These are phyloP conservation scores for Solidago caesia DNA, from an alignment of 129 eudicot species.

Conservation along the genomic window DNA sequence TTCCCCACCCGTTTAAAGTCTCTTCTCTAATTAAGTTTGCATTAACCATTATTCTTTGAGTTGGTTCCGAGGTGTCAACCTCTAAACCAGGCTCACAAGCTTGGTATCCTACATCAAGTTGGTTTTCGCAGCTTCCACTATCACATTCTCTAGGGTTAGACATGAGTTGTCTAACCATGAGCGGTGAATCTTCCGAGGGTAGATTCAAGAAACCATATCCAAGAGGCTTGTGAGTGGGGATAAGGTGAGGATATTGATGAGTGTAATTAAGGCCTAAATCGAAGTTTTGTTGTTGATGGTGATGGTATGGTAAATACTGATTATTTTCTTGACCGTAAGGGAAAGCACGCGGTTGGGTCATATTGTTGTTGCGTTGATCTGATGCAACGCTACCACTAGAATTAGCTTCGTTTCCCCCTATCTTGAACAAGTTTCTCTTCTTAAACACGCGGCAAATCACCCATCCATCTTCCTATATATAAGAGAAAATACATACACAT, in stretches of 20 bases:
- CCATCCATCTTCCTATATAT: constrained; percentile 89
- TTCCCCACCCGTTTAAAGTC: constrained; percentile 57
- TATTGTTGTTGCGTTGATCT: constrained; percentile 43
- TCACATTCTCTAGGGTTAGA: constrained; percentile 56
- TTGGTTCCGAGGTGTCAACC: constrained; percentile 37
- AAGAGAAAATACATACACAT: background rate
- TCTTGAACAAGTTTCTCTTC: constrained; percentile 78
- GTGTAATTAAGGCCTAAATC: constrained; percentile 60
- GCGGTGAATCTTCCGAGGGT: constrained; percentile 37
- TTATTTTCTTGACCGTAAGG: constrained; percentile 32
- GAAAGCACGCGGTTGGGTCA: constrained; percentile 28
- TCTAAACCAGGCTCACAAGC: constrained; percentile 47
- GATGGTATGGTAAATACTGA: constrained; percentile 51
- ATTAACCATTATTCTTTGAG: constrained; percentile 21
- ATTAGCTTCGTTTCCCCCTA: constrained; percentile 51
- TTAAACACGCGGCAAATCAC: constrained; percentile 88
- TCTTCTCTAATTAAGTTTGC: constrained; percentile 21
- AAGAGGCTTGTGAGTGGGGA: constrained; percentile 41
- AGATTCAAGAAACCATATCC: constrained; percentile 31
- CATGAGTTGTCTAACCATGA: constrained; percentile 60
- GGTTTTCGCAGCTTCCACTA: constrained; percentile 50
- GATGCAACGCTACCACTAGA: constrained; percentile 33
- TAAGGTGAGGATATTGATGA: constrained; percentile 43
- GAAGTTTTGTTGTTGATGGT: constrained; percentile 38
- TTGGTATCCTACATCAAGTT: constrained; percentile 38